Percentiles rank a stretch among this genome's conserved stretches.
These are phyloP conservation scores for Yarrowia bubula DNA, from an alignment of 805 yeast genomes.

Conservation along the genomic window DNA sequence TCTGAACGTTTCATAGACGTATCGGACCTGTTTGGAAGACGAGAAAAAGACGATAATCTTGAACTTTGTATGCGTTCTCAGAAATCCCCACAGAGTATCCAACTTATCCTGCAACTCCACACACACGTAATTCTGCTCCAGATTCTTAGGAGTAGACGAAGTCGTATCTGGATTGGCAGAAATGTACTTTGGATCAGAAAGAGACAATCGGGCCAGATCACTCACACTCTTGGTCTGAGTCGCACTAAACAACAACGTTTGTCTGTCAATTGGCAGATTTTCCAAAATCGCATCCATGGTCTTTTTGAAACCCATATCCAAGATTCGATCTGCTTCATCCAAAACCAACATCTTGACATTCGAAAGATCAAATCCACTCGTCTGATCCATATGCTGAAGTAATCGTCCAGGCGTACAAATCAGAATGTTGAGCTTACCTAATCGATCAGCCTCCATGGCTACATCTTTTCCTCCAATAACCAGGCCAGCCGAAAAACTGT, in stretches of 20 bases:
- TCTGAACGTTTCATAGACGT: slow-evolving; percentile 80
- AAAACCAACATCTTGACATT: slow-evolving; percentile 76
- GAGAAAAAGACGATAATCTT: slow-evolving; percentile 82
- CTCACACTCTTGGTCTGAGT: slow-evolving; percentile 81
- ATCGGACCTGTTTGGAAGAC: slow-evolving; percentile 88
- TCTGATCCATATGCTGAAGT: slow-evolving; percentile 86
- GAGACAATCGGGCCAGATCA: slow-evolving; percentile 77
- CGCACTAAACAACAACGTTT: slow-evolving; percentile 82
- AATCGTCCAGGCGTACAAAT: slow-evolving; percentile 92
- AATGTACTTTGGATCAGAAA: slow-evolving; percentile 60
- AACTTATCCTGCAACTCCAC: slow-evolving; percentile 76
- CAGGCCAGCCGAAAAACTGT: slow-evolving; percentile 79
- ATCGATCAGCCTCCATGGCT: slow-evolving; percentile 74
- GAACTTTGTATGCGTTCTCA: slow-evolving; percentile 74
- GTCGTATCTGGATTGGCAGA: slow-evolving; percentile 45
- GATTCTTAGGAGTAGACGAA: slow-evolving; percentile 69
- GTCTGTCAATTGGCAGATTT: slow-evolving; percentile 76
- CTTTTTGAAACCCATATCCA: slow-evolving; percentile 89
- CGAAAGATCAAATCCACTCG: slow-evolving; percentile 71
- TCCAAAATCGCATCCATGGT: slow-evolving; percentile 77
- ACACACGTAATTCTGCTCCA: slow-evolving; percentile 79
- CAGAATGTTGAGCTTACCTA: slow-evolving; percentile 72
- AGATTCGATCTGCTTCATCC: slow-evolving; percentile 90
- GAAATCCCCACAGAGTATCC: slow-evolving; percentile 80
- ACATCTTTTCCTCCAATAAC: slow-evolving; percentile 94